Percentiles rank a stretch among this genome's conserved stretches.
These are phyloP conservation scores for Exidia glandulosa DNA, from an alignment of 768 basidiomycete genomes.

Conservation along the genomic window DNA sequence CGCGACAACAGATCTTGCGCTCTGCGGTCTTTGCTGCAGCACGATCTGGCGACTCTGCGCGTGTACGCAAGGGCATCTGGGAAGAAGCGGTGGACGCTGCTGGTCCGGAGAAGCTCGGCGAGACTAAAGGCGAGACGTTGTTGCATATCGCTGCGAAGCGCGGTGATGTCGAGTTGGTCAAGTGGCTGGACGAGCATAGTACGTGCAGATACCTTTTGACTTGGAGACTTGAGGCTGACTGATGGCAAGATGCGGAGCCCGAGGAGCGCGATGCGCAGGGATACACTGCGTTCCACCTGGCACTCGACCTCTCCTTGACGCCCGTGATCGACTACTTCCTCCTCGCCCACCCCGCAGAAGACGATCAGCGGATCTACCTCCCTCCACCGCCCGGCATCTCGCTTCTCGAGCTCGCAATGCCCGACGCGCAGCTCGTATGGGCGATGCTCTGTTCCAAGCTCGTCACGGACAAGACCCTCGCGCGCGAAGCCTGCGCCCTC, in stretches of 20 bases:
- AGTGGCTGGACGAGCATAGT: conserved; percentile 70
- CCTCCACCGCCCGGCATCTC: conserved; percentile 31
- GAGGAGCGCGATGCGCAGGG: conserved; percentile 54
- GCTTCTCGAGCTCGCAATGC: conserved; percentile 38
- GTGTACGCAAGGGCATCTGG: conserved; percentile 56
- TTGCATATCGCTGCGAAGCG: conserved; percentile 52
- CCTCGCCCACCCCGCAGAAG: conserved; percentile 33
- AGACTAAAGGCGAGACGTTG: conserved; percentile 37
- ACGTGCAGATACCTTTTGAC: conserved; percentile 20
- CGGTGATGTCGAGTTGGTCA: conserved; percentile 45
- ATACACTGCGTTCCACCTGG: conserved; percentile 56
- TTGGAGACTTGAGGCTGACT: conserved; percentile 3
- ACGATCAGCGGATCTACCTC: conserved; percentile 43
- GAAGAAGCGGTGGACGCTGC: conserved; percentile 60
- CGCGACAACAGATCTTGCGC: conserved; percentile 43
- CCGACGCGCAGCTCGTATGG: conserved; percentile 54
- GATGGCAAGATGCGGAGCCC: conserved; percentile 48
- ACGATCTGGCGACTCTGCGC: conserved; percentile 36
- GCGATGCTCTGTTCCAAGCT: conserved; percentile 51
- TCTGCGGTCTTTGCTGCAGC: conserved; percentile 58
- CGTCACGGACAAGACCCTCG: conserved; percentile 37
- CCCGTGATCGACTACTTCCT: conserved; percentile 50
- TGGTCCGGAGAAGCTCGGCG: conserved; percentile 46
- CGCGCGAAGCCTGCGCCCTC: conserved; percentile 7
- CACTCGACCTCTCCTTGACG: conserved; percentile 41